Percentiles rank a stretch among this genome's conserved stretches.
These are phyloP conservation scores for Isabelozyma rhagii DNA, from an alignment of 805 yeast species.

Conservation along the genomic window DNA sequence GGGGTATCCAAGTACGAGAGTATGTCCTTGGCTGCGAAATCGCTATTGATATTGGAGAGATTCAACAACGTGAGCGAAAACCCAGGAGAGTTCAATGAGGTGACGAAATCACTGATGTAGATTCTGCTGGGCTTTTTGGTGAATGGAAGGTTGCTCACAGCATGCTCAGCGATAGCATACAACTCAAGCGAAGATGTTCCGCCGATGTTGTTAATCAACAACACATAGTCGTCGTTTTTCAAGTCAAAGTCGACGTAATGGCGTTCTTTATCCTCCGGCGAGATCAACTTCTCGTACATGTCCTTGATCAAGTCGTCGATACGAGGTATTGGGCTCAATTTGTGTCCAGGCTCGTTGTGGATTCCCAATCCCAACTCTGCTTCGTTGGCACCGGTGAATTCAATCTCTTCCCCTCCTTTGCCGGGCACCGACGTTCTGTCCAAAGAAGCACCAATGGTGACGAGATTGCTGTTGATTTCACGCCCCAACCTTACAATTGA, in stretches of 20 bases:
- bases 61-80: slow-evolving; percentile 82
- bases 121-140: slow-evolving; percentile 65
- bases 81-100: slow-evolving; percentile 91
- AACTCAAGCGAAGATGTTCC: slow-evolving; percentile 83
- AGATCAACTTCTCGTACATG: slow-evolving; percentile 61
- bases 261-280: slow-evolving; percentile 68
- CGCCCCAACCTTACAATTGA: slow-evolving; percentile 59
- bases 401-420: slow-evolving; percentile 37
- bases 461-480: slow-evolving; percentile 60
- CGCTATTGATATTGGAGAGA: slow-evolving; percentile 45
- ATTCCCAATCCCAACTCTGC: slow-evolving; percentile 95
- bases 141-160: slow-evolving; percentile 48
- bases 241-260: slow-evolving; percentile 68
- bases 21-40: slow-evolving; percentile 13
- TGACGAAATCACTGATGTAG: slow-evolving; percentile 75
- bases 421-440: slow-evolving; percentile 93
- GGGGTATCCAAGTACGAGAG: slow-evolving; percentile 63
- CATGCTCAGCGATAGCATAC: slow-evolving; percentile 64
- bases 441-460: slow-evolving; percentile 84
- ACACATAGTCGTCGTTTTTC: slow-evolving; percentile 59
- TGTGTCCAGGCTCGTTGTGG: slow-evolving; percentile 87
- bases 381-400: slow-evolving; percentile 53
- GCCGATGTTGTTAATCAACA: slow-evolving; percentile 83
- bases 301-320: slow-evolving; percentile 55
- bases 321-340: slow-evolving; percentile 64